Base-by-base conservation (phyloP, 2,329 filamentous ascomycete genomes). In the Pyrenochaeta sp. region DNA sequence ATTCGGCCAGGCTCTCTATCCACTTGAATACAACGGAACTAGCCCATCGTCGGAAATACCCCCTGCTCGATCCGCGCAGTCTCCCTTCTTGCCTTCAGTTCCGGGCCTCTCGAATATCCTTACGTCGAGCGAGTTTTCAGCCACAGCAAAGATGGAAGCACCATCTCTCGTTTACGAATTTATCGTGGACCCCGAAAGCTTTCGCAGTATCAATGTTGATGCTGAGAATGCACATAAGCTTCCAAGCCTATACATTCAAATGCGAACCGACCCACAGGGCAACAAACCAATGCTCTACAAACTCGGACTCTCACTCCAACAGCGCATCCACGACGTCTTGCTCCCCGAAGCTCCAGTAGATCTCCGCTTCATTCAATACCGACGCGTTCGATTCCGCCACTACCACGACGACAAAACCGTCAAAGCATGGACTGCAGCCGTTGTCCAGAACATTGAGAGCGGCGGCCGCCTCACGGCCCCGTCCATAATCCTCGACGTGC, bases 301-400 rank as follows among this genome's bases (percentile, higher is more conserved):
- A 17, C 37, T 65, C 4, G 48, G 38, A 10, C 41, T 71, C 6
- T 48, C 38, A 2, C 55, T 68, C 23, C 46, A 60, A 11, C 44
- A 64, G 20, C 51, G 50, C 3, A 24, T 50, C 4, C 57, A 65
- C 28, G 57, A 68, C 30, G 63, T 69, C 2, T 47, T 70, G 1
- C 57, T 71, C 9, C 69, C 69, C 0, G 53, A 62, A 17, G 45
- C 58, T 31, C 53, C 60, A 4, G 37, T 47, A 4, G 69, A 72
- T 30, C 30, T 72, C 7, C 58, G 60, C 1, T 69, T 71, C 42
- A 27, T 39, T 10, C 45, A 36, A 11, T 43, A 48, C 7, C 51
- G 56, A 15, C 47, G 39, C 4, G 18, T 71, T 13, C 38, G 37
- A 7, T 41, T 65, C 17, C 21, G 30, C 13, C 43, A 39, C 14